A percentile compares a stretch with the other conserved stretches of the same genome.
Conservation (phyloP, 192 early-diverging fungal genomes). For the Haplosporangium gracile region DNA sequence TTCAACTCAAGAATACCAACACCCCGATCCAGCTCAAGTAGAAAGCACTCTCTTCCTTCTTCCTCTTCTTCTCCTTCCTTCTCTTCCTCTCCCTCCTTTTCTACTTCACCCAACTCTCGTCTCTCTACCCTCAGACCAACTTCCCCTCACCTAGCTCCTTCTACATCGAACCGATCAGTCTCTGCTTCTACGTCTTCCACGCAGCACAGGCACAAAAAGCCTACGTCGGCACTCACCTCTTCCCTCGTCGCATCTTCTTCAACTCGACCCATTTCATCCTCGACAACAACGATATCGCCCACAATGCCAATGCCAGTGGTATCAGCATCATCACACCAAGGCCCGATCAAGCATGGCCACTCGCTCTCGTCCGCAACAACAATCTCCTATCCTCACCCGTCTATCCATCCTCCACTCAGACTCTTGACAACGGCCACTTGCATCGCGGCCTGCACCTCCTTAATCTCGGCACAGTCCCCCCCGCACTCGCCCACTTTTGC, state of each 20-base stretch:
- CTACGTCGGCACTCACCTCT: slow-evolving; percentile 4
- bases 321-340: neutral
- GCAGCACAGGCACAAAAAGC: slow-evolving; percentile 4
- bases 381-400: slow-evolving; percentile 38
- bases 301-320: slow-evolving; percentile 5
- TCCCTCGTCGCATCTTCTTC: neutral
- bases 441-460: slow-evolving; percentile 32
- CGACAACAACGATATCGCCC: neutral
- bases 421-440: slow-evolving; percentile 51
- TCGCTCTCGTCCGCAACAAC: slow-evolving; percentile 25
- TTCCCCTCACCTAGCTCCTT: neutral
- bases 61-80: neutral
- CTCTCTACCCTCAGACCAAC: slow-evolving; percentile 4
- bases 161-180: neutral
- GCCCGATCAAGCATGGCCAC: slow-evolving; percentile 11
- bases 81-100: slow-evolving; percentile 4
- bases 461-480: slow-evolving; percentile 52
- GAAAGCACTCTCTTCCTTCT: slow-evolving; percentile 5
- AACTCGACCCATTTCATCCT: neutral
- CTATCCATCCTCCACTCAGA: slow-evolving; percentile 37
- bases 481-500: slow-evolving; percentile 53
- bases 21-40: neutral
- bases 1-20: slow-evolving; percentile 5
- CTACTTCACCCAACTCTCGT: neutral
- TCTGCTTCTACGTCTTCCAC: neutral